These are phyloP conservation scores for Penicillium hesseltinei DNA, from an alignment of 2,329 filamentous ascomycete species.

Conservation along the genomic window DNA sequence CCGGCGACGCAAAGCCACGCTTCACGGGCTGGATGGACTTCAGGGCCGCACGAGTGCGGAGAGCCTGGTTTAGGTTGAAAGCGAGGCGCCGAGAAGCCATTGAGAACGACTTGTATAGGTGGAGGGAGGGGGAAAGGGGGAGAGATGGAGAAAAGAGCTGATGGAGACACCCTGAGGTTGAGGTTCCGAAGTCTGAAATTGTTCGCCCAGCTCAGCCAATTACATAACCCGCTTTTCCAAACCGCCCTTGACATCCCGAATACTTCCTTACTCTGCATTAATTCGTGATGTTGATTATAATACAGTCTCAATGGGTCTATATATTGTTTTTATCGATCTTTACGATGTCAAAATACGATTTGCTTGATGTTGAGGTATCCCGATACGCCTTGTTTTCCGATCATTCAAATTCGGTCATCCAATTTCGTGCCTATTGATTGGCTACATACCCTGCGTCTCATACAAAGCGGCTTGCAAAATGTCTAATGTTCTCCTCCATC, in stretches of 20 bases:
- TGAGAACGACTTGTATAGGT: slow-evolving; percentile 39
- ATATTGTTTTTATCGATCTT: background rate
- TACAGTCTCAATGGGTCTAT: background rate
- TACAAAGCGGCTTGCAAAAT: slow-evolving; percentile 37
- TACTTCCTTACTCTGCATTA: slow-evolving; percentile 28
- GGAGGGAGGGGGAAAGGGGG: slow-evolving; percentile 45
- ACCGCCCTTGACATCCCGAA: slow-evolving; percentile 36
- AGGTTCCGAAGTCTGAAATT: slow-evolving; percentile 47
- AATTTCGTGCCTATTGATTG: slow-evolving; percentile 17
- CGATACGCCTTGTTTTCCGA: background rate
- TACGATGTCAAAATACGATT: background rate
- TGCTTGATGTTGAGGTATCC: background rate
- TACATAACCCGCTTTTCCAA: slow-evolving; percentile 46
- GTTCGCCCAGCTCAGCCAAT: slow-evolving; percentile 44
- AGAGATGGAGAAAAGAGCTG: slow-evolving; percentile 47
- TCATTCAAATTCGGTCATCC: slow-evolving; percentile 4
- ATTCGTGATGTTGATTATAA: background rate
- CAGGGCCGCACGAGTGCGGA: slow-evolving; percentile 83
- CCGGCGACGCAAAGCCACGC: slow-evolving; percentile 87
- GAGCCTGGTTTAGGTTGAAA: slow-evolving; percentile 85
- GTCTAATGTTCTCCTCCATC: slow-evolving; percentile 42
- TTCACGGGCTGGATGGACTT: slow-evolving; percentile 73
- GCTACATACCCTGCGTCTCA: slow-evolving; percentile 18
- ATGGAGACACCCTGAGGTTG: slow-evolving; percentile 39
- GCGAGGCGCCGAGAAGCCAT: slow-evolving; percentile 98